These are phyloP conservation scores for Mucor circinelloides DNA, from an alignment of 371 early-diverging fungal species.

Conservation along the genomic window DNA sequence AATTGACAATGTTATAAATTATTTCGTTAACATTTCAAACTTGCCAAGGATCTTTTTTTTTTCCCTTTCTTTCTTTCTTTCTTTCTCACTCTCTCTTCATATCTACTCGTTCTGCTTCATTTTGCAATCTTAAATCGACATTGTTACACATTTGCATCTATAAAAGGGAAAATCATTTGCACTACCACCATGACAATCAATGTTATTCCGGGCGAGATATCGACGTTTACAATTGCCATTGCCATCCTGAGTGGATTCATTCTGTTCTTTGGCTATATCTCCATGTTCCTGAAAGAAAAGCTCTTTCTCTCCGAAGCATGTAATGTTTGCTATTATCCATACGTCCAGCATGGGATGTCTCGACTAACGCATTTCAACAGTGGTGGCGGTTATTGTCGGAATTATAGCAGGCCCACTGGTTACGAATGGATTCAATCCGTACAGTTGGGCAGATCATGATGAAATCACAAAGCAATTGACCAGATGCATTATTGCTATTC, in stretches of 20 bases:
- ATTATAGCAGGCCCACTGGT: constrained; percentile 83
- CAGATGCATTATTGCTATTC: constrained; percentile 81
- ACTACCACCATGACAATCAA: constrained; percentile 32
- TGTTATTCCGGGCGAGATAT: constrained; percentile 53
- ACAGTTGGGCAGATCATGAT: constrained; percentile 53
- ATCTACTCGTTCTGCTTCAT: background rate
- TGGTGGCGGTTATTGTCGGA: constrained; percentile 92
- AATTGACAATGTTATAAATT: background rate
- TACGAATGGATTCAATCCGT: constrained; percentile 66
- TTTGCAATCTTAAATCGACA: background rate
- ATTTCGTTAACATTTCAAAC: background rate
- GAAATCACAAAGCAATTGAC: constrained; percentile 72
- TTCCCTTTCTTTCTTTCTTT: background rate
- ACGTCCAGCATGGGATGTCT: too few relatives aligned
- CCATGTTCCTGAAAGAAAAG: constrained; percentile 89
- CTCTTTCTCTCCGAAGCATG: constrained; percentile 88
- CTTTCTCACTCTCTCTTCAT: background rate
- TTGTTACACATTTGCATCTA: background rate
- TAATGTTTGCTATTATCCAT: background rate
- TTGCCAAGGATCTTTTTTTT: background rate
- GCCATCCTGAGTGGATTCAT: constrained; percentile 85
- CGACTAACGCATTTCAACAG: constrained; percentile 14
- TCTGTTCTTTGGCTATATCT: constrained; percentile 84
- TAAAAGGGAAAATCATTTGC: background rate
- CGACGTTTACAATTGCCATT: constrained; percentile 47